These are phyloP conservation scores for Cytospora paraplurivora DNA, from an alignment of 2,329 filamentous ascomycete genomes.

Conservation along the genomic window DNA sequence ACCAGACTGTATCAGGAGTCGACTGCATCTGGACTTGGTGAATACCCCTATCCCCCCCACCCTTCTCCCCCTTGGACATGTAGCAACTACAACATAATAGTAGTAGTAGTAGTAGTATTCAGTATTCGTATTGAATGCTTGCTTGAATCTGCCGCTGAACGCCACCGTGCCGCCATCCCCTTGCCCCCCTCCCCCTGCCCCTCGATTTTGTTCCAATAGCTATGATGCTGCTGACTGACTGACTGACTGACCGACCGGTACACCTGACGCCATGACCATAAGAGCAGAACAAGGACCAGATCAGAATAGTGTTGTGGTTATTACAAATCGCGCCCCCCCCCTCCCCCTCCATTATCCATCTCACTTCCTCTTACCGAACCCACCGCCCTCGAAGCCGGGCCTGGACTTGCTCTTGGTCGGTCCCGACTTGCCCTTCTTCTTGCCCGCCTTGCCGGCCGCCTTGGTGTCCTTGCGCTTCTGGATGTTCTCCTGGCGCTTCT, in stretches of 20 bases:
- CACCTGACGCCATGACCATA: slow-evolving; percentile 14
- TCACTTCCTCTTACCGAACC: slow-evolving; percentile 54
- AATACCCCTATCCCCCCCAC: no score
- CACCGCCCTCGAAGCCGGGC: slow-evolving; percentile 69
- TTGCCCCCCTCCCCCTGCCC: neutral
- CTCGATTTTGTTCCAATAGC: slow-evolving; percentile 5
- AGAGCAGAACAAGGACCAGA: slow-evolving; percentile 13
- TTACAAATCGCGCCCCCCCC: no score
- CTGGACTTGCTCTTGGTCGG: slow-evolving; percentile 56
- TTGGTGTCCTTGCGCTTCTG: slow-evolving; percentile 75
- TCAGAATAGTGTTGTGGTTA: no score
- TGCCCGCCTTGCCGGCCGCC: slow-evolving; percentile 57
- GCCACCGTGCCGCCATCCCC: slow-evolving; percentile 3
- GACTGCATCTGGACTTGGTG: no score
- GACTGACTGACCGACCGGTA: slow-evolving; percentile 1
- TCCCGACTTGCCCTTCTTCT: slow-evolving; percentile 53
- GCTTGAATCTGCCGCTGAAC: neutral
- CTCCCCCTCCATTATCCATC: neutral
- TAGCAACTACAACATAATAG: neutral
- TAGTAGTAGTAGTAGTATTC: neutral
- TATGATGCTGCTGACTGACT: slow-evolving; percentile 10
- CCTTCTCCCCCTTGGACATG: no score
- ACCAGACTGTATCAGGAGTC: no score
- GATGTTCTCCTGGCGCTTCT: slow-evolving; percentile 80
- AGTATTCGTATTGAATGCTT: neutral